A percentile compares a stretch with the other conserved stretches of the same genome.
Conservation (phyloP, 805 yeast genomes). For the Ogataea pignaliae region DNA sequence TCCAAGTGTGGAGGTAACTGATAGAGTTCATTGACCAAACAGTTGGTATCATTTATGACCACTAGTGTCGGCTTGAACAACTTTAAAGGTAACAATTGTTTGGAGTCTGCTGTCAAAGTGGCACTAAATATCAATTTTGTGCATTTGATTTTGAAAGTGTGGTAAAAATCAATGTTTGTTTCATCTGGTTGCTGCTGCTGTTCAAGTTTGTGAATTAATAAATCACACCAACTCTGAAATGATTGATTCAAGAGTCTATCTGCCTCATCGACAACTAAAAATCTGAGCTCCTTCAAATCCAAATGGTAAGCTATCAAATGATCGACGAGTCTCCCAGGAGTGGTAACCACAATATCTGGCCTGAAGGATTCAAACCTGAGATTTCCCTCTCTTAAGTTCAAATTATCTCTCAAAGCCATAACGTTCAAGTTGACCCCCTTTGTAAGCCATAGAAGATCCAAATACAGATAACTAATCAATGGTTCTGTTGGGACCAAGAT, state of each 20-base stretch:
- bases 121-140: conserved; percentile 82
- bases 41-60: conserved; percentile 54
- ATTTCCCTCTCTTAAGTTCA: conserved; percentile 59
- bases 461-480: conserved; percentile 73
- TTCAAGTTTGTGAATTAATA: conserved; percentile 39
- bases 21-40: conserved; percentile 50
- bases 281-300: conserved; percentile 49
- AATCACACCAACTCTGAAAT: conserved; percentile 88
- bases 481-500: conserved; percentile 89
- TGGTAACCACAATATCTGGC: conserved; percentile 67
- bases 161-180: conserved; percentile 21
- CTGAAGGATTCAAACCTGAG: conserved; percentile 35
- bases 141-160: conserved; percentile 35
- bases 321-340: conserved; percentile 84
- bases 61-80: conserved; percentile 69
- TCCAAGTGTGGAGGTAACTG: conserved; percentile 52
- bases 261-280: conserved; percentile 75
- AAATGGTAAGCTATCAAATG: conserved; percentile 46
- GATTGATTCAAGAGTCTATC: conserved; percentile 80
- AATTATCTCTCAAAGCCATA: conserved; percentile 52
- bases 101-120: conserved; percentile 90
- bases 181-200: conserved; percentile 25
- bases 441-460: conserved; percentile 54
- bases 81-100: conserved; percentile 68
- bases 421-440: conserved; percentile 66